Evolutionary conservation across 1,284 basidiomycete species (phyloP), one percentile per base, ranked within the genome.

Genomic region (Sanguinoderma infundibulare): DNA sequence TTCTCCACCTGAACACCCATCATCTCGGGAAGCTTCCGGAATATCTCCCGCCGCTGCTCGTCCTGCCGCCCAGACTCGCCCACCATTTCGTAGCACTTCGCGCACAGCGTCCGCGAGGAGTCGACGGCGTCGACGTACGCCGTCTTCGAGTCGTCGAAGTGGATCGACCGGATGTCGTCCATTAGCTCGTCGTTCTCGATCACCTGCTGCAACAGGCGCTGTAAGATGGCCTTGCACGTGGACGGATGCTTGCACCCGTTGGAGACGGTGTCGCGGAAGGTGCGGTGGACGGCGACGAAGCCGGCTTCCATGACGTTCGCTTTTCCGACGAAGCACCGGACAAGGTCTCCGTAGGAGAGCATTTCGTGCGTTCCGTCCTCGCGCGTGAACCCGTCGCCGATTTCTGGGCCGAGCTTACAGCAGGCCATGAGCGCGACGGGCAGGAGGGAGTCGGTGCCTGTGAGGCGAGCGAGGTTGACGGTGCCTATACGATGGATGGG

Each of bases 391-490:
- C 62, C 58, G 20, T 56, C 17, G 52, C 44, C 40, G 22, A 57
- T 38, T 28, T 59, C 57, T 0, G 39, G 5, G 22, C 50, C 59
- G 35, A 64, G 57, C 50, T 49, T 50, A 42, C 59, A 58, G 57
- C 63, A 64, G 15, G 42, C 51, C 56, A 61, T 55, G 40, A 64
- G 63, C 50, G 63, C 63, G 35, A 53, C 49, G 56, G 59, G 63
- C 42, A 61, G 57, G 28, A 64, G 39, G 20, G 40, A 22, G 54
- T 55, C 51, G 15, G 57, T 44, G 10, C 53, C 53, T 8, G 57
- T 39, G 49, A 59, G 44, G n/a, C 63, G 60, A 6, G 63, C 63
- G 53, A 61, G 63, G 56, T 61, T 61, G 22, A 61, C 59, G 22
- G 59, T 56, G 42, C 53, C 60, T 54, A 64, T 55, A 9, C 26